Evolutionary conservation across 345 rosid genomes (phyloP).

Genomic region (Ceriops zippeliana): DNA sequence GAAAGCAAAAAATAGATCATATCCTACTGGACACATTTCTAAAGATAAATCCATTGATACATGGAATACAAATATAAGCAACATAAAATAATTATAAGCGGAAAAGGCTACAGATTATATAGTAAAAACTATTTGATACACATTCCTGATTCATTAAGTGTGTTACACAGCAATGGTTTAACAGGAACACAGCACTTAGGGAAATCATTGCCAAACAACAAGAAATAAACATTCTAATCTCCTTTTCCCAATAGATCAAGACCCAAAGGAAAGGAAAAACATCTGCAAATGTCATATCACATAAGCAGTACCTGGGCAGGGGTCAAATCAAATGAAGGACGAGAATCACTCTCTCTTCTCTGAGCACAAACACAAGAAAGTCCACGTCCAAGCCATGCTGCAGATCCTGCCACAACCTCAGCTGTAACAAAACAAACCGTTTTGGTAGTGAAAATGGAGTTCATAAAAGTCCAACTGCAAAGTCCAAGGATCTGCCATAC

Average conservation of each 20-base stretch:
- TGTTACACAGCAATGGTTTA: too few relatives aligned
- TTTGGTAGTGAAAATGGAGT: slow-evolving; percentile 21
- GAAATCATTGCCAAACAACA: background rate
- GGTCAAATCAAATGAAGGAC: slow-evolving; percentile 94
- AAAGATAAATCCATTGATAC: too few relatives aligned
- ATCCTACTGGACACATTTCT: too few relatives aligned
- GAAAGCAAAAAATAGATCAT: too few relatives aligned
- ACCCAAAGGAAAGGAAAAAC: background rate
- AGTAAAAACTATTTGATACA: too few relatives aligned
- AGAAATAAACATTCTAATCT: background rate
- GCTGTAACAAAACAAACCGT: slow-evolving; percentile 58
- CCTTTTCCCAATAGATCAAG: background rate
- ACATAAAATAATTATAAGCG: too few relatives aligned
- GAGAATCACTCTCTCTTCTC: slow-evolving; percentile 74
- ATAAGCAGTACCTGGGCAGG: slow-evolving; percentile 66
- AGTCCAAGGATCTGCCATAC: slow-evolving; percentile 1
- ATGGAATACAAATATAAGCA: too few relatives aligned
- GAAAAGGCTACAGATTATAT: too few relatives aligned
- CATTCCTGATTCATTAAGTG: too few relatives aligned
- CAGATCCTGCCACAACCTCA: slow-evolving; percentile 98
- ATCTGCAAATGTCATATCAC: background rate
- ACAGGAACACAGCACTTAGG: background rate
- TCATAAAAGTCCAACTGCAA: slow-evolving; percentile 16
- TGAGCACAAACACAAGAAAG: slow-evolving; percentile 99
- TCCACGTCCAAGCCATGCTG: slow-evolving; percentile 98